Percentiles rank a stretch among this genome's conserved stretches.
Evolutionary conservation across 2,329 filamentous ascomycete genomes (phyloP).

Genomic region (Huntiella savannae): DNA sequence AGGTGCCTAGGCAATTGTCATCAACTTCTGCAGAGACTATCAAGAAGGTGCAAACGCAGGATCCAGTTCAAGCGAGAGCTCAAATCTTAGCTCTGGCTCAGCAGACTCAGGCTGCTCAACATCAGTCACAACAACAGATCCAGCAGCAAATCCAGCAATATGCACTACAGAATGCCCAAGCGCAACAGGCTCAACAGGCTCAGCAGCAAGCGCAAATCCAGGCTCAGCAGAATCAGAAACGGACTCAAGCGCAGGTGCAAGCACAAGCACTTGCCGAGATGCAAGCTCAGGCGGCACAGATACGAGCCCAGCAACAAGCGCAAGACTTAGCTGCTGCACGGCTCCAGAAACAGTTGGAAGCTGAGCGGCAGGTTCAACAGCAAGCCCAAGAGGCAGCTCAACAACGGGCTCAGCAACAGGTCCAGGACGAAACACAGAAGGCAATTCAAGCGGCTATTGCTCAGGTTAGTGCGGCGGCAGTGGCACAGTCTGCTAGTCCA

Average conservation of each 20-base stretch:
- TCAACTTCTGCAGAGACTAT: too few relatives aligned
- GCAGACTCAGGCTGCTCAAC: too few relatives aligned
- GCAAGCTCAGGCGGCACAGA: conserved; percentile 9
- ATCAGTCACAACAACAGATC: too few relatives aligned
- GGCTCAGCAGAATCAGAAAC: background rate
- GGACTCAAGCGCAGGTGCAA: conserved; percentile 6
- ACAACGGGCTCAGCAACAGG: background rate
- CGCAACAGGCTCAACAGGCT: background rate
- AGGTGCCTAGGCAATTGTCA: too few relatives aligned
- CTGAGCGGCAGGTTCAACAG: background rate
- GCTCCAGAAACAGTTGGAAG: background rate
- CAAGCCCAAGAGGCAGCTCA: conserved; percentile 2
- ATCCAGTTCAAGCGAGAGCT: too few relatives aligned
- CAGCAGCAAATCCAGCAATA: too few relatives aligned
- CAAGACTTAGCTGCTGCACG: background rate
- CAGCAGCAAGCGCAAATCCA: background rate
- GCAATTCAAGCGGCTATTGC: background rate
- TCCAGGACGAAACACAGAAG: background rate
- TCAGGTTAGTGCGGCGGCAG: background rate
- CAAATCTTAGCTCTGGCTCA: too few relatives aligned
- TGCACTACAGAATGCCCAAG: background rate
- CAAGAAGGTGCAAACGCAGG: too few relatives aligned
- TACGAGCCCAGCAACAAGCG: background rate
- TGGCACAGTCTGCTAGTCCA: background rate
- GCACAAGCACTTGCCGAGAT: conserved; percentile 14